Percentiles rank a stretch among this genome's conserved stretches.
These are phyloP conservation scores for Tympanopsis confertula DNA, from an alignment of 2,329 filamentous ascomycete genomes.

Conservation along the genomic window DNA sequence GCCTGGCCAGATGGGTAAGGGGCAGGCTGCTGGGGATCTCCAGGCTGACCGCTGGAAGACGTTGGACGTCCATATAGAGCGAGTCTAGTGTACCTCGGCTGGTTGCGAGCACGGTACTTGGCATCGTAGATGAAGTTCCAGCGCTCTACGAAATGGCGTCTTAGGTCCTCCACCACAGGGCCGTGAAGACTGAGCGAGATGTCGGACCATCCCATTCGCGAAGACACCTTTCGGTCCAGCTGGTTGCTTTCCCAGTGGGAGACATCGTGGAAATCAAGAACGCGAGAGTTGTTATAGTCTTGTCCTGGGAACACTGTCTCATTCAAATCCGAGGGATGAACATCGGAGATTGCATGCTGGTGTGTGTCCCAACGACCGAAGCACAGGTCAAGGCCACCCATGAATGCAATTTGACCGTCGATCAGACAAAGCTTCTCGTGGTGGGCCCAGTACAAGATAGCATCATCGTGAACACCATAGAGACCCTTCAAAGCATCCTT, in stretches of 20 bases:
- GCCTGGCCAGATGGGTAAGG: conserved; percentile 6
- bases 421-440: conserved; percentile 83
- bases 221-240: conserved; percentile 66
- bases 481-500: conserved; percentile 29
- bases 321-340: conserved; percentile 67
- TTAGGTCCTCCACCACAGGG: conserved; percentile 62
- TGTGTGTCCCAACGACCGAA: conserved; percentile 85
- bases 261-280: conserved; percentile 73
- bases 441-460: conserved; percentile 84
- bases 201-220: conserved; percentile 89
- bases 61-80: conserved; percentile 9
- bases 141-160: conserved; percentile 69
- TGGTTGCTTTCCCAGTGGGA: conserved; percentile 76
- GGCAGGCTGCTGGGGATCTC: conserved; percentile 10
- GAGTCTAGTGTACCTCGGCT: conserved; percentile 18
- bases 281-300: conserved; percentile 81
- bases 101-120: conserved; percentile 58
- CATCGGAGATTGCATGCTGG: conserved; percentile 69
- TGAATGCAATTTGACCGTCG: conserved; percentile 71
- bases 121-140: conserved; percentile 80
- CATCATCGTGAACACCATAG: conserved; percentile 71
- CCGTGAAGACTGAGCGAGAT: conserved; percentile 68
- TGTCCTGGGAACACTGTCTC: conserved; percentile 76
- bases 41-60: conserved; percentile 3
- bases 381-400: conserved; percentile 81